A percentile compares a stretch with the other conserved stretches of the same genome.
Evolutionary conservation across 1,284 basidiomycete species (phyloP).

Genomic region (Trichosporon ovoides): DNA sequence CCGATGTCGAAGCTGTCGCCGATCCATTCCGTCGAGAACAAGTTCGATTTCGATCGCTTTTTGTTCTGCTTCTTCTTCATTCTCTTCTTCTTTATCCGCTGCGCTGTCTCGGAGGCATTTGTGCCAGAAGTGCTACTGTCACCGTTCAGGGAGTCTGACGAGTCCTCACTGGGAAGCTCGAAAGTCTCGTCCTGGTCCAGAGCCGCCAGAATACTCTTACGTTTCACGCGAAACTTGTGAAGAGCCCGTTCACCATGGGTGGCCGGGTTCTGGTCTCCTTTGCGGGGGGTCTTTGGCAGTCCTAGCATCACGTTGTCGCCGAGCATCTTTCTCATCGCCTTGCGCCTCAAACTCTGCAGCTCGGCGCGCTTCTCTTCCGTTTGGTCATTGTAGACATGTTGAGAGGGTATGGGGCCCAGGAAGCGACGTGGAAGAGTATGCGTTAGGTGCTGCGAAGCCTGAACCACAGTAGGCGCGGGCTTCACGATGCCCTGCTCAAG

Average conservation of each 20-base stretch:
- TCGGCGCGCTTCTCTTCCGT: conserved; percentile 21
- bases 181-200: neutral
- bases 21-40: conserved; percentile 30
- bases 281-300: conserved; percentile 4
- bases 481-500: conserved; percentile 7
- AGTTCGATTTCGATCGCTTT: neutral
- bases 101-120: neutral
- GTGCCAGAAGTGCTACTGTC: conserved; percentile 1
- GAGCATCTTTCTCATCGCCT: neutral
- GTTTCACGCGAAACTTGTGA: conserved; percentile 19
- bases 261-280: conserved; percentile 5
- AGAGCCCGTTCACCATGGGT: conserved; percentile 5
- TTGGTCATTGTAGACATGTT: conserved; percentile 24
- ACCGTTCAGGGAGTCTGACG: neutral
- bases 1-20: conserved; percentile 46
- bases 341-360: conserved; percentile 20
- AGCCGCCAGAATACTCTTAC: neutral
- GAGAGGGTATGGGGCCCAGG: conserved; percentile 39
- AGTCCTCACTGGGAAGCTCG: neutral
- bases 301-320: conserved; percentile 5
- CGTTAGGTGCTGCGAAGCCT: conserved; percentile 22
- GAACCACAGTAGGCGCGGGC: conserved; percentile 31
- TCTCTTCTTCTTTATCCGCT: conserved; percentile 18
- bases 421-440: conserved; percentile 39
- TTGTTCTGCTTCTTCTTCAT: conserved; percentile 17